Conservation (phyloP, 2,329 filamentous ascomycete genomes). For the Lasiodiplodia sp. region DNA sequence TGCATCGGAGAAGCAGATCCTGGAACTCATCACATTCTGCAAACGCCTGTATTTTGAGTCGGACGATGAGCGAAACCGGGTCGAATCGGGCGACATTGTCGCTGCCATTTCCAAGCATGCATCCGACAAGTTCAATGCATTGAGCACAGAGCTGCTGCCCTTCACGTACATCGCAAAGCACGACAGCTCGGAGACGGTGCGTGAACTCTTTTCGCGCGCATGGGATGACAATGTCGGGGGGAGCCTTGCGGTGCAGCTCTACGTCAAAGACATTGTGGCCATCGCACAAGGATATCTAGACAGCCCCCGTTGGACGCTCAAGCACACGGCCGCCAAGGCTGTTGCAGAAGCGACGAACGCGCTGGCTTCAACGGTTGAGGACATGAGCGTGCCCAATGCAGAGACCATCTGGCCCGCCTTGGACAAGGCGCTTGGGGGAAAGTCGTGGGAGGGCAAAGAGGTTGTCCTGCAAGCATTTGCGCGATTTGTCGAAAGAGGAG, state of each 20-base stretch:
- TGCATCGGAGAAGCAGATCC: slow-evolving; percentile 65
- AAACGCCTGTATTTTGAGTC: slow-evolving; percentile 80
- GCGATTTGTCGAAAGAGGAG: slow-evolving; percentile 73
- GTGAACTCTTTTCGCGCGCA: slow-evolving; percentile 79
- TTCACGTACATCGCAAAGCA: slow-evolving; percentile 89
- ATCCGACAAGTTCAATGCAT: slow-evolving; percentile 82
- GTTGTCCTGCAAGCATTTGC: slow-evolving; percentile 81
- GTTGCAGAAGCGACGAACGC: slow-evolving; percentile 71
- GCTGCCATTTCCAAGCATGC: slow-evolving; percentile 84
- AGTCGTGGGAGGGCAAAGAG: slow-evolving; percentile 94
- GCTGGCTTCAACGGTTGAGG: slow-evolving; percentile 52
- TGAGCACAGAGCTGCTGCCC: slow-evolving; percentile 78
- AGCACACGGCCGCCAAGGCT: slow-evolving; percentile 84
- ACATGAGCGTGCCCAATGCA: slow-evolving; percentile 67
- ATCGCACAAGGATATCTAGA: slow-evolving; percentile 74
- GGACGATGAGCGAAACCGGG: slow-evolving; percentile 77
- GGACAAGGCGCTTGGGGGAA: slow-evolving; percentile 81
- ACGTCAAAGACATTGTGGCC: slow-evolving; percentile 79
- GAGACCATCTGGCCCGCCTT: slow-evolving; percentile 80
- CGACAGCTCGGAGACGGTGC: slow-evolving; percentile 81
- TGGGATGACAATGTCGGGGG: slow-evolving; percentile 94
- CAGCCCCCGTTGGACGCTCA: slow-evolving; percentile 86
- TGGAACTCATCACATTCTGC: slow-evolving; percentile 62
- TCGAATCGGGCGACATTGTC: slow-evolving; percentile 83
- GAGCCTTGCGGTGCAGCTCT: slow-evolving; percentile 79